Base-by-base conservation (phyloP, 2,329 filamentous ascomycete species). In the Aspergillus hortae region DNA sequence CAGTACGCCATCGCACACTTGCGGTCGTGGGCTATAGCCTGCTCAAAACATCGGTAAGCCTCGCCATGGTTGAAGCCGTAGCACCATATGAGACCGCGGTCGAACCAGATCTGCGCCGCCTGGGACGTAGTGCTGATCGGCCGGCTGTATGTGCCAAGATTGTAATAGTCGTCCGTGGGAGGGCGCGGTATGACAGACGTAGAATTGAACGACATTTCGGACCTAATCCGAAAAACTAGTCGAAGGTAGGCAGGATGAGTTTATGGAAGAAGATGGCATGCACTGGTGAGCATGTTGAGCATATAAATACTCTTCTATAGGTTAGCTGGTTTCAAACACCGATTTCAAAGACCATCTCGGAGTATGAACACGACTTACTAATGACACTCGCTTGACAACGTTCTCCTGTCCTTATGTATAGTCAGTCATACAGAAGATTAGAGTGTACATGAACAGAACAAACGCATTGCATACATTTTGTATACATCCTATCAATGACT, bases 51-150 rank as follows among this genome's bases (percentile, higher is more conserved):
- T 23, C 56, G 49, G 1, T 47, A 54, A 1, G 64, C 65, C 45
- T 68, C 69, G 21, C 61, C 63, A 51, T 71, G 69, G 50, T 71
- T 70, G 61, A 71, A 71, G 25, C 60, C 57, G 53, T 72, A 73
- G 11, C 61, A 62, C 71, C 71, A 74, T n/a, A 62, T 53, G 0
- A 73, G 58, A 12, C 69, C 71, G 17, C 71, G 69, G 32, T 70
- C 58, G 49, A 73, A 72, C 71, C 71, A 74, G 32, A 56, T 56
- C 54, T 74, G 70, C 4, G 71, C 66, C 17, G 65, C 62, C 6
- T 55, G 32, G 36, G 57, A 66, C 5, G 15, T 57, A 6, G 69
- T 73, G 14, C 57, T 70, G 15, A 73, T 56, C 9, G 55, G 51
- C 9, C 69, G 76, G 56, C 72, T 71, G 41, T 66, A 68, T 4